phyloP scores from a whole-genome alignment of 306 rosid species.

The Urtica urens region DNA sequence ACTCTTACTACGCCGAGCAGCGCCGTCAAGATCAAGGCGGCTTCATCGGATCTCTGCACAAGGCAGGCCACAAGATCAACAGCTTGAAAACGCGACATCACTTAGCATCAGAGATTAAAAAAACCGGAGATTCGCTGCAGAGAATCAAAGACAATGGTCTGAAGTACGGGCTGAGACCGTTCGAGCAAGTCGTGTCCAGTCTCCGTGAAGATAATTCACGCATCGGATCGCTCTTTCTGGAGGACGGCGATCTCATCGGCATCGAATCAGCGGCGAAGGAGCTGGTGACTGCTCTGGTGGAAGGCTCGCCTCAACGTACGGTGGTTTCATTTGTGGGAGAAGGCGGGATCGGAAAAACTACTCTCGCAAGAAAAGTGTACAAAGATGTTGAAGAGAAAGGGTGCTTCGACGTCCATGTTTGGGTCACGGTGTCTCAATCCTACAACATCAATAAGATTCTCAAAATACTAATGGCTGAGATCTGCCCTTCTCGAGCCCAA shows the following conservation, averaged over 20 bases:
- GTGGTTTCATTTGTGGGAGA: conserved; percentile 2
- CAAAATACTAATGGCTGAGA: not conserved
- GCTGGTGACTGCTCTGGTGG: not conserved
- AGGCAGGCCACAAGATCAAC: not conserved
- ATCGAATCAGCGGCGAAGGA: not conserved
- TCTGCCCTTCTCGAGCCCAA: not conserved
- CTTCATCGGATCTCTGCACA: not conserved
- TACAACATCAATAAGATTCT: not conserved
- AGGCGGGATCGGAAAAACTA: conserved; percentile 2
- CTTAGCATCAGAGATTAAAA: not conserved
- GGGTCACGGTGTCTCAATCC: conserved; percentile 9
- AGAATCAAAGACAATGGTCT: not conserved
- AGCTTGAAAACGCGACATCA: not conserved
- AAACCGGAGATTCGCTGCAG: not conserved
- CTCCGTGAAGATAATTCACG: not conserved
- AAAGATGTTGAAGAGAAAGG: not conserved
- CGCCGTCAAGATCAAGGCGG: not conserved
- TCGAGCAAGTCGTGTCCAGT: conserved; percentile 2
- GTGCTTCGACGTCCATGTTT: not conserved
- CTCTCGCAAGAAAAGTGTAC: not conserved
- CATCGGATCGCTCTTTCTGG: not conserved
- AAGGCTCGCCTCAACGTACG: not conserved
- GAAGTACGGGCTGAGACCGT: not conserved
- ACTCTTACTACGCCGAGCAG: not conserved
- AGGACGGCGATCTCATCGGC: not conserved